Evolutionary conservation across 2,329 filamentous ascomycete genomes (phyloP).

Genomic region (Sarocladium strictum): DNA sequence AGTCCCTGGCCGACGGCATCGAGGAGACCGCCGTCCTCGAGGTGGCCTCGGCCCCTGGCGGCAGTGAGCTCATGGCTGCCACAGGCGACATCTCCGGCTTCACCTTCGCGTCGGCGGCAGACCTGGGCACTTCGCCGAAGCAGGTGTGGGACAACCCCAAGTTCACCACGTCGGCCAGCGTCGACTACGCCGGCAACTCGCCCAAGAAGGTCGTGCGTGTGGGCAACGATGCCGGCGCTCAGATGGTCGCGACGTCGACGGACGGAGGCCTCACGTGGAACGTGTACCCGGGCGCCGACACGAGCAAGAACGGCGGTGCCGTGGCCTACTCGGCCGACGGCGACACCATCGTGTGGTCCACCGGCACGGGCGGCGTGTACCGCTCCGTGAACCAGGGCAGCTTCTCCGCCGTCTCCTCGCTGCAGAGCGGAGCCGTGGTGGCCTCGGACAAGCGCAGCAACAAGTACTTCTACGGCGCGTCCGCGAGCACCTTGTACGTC

Average conservation of each 20-base stretch:
- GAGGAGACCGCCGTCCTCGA: constrained; percentile 47
- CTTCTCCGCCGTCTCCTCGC: constrained; percentile 38
- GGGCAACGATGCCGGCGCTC: constrained; percentile 36
- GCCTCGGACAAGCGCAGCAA: constrained; percentile 49
- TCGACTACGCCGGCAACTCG: constrained; percentile 21
- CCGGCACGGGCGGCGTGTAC: constrained; percentile 32
- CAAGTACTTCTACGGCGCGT: constrained; percentile 46
- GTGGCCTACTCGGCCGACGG: constrained; percentile 46
- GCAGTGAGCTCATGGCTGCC: constrained; percentile 44
- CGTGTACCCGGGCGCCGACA: constrained; percentile 39
- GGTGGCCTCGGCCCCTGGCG: constrained; percentile 41
- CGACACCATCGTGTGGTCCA: constrained; percentile 43
- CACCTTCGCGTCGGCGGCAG: constrained; percentile 32
- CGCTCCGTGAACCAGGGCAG: constrained; percentile 32
- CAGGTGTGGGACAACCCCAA: constrained; percentile 40
- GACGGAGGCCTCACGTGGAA: constrained; percentile 47
- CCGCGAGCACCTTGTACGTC: constrained; percentile 41
- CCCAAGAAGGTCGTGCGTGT: constrained; percentile 32
- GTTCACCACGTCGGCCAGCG: constrained; percentile 38
- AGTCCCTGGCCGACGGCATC: constrained; percentile 47
- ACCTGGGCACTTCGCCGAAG: constrained; percentile 35
- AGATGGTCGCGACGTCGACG: constrained; percentile 40
- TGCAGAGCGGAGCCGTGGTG: constrained; percentile 40
- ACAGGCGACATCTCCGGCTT: constrained; percentile 48
- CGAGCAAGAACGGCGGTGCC: constrained; percentile 34